Evolutionary conservation across 1,139 yeast species (phyloP), one percentile per base, ranked within the genome.

Genomic region (Pichia norvegensis): DNA sequence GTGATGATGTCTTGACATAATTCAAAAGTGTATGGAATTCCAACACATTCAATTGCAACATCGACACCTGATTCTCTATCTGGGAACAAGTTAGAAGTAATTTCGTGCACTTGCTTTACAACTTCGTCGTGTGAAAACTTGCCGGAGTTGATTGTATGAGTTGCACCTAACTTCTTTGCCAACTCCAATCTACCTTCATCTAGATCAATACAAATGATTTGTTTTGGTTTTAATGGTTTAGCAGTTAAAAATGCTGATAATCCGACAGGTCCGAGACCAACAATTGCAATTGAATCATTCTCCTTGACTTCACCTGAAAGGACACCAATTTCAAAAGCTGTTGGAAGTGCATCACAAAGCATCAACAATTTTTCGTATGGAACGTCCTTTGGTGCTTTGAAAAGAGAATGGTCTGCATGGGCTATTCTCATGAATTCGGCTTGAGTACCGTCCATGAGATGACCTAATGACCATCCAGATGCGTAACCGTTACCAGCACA

Each of bases 201-300:
- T 53, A 62, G 61, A 53, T 72, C 76, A 49, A 72, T 67, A 46
- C 70, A 64, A 42, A 72, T 69, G 23, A 69, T 58, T 45, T 62
- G 55, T 1, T 63, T 48, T 23, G 75, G 75, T 14, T 66, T 56
- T 51, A 57, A 60, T 14, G 66, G 58, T 47, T 67, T 65, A 3
- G 72, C 63, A 7, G 72, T 63, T 41, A 69, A 54, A 48, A 71
- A 54, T 2, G 72, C 71, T 11, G 73, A 64, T 43, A 70, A 57
- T 39, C 77, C 77, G 39, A 72, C 70, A 6, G 76, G 73, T 4
- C 77, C 77, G n/a, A 68, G 59, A 37, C 77, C 78, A 41, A 72
- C 72, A 55, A 72, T 65, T 6, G 75, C 77, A 21, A 72, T 73
- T 17, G 64, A 51, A 49, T 71, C 74, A 46, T 70, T 71, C 45